These are phyloP conservation scores for Apostasia shenzhenica DNA, from an alignment of 106 monocot genomes.

Conservation along the genomic window DNA sequence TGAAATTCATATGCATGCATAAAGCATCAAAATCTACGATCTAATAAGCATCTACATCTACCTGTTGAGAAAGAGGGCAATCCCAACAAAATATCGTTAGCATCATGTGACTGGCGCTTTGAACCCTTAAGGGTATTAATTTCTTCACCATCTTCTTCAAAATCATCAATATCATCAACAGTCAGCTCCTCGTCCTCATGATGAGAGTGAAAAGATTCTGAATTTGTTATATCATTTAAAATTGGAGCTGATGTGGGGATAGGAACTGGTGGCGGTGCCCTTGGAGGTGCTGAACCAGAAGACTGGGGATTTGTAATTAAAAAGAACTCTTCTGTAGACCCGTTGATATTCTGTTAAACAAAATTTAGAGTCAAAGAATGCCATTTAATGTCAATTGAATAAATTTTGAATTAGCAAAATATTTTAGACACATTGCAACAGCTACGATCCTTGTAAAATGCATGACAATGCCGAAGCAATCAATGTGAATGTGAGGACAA, in stretches of 20 bases:
- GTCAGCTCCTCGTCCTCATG: conserved; percentile 70
- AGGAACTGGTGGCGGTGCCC: conserved; percentile 70
- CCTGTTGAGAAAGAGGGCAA: conserved; percentile 79
- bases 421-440: too few relatives aligned
- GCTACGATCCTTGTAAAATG: too few relatives aligned
- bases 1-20: not conserved
- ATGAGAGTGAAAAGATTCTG: conserved; percentile 68
- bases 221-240: conserved; percentile 34
- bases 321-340: conserved; percentile 65
- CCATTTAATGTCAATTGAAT: not conserved
- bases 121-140: conserved; percentile 24
- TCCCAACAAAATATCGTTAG: conserved; percentile 37
- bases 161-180: conserved; percentile 95
- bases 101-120: conserved; percentile 58
- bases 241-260: conserved; percentile 12
- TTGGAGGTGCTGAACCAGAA: conserved; percentile 68
- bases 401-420: too few relatives aligned
- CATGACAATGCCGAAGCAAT: too few relatives aligned
- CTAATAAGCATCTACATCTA: conserved; percentile 11
- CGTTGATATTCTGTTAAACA: conserved; percentile 51
- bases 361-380: conserved; percentile 9
- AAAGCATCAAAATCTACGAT: not conserved
- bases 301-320: conserved; percentile 66
- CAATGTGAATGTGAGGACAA: too few relatives aligned
- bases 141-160: conserved; percentile 85